Evolutionary conservation across 2,329 filamentous ascomycete genomes (phyloP), one percentile per base, ranked within the genome.

Genomic region (Fusarium nelsonii): DNA sequence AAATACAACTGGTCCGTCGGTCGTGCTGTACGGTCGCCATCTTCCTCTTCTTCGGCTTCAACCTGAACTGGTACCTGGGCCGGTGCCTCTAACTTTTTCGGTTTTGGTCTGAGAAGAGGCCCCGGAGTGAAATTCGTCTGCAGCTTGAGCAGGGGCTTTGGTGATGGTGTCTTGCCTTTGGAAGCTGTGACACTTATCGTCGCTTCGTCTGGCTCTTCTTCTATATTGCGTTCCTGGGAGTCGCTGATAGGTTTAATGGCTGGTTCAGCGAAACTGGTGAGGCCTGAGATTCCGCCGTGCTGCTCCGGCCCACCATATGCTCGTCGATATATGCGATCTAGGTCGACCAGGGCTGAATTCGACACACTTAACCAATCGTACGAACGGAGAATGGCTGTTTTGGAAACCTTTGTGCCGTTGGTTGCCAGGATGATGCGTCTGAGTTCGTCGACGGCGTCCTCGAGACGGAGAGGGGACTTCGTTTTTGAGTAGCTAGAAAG

Each of bases 391-490:
- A 91, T 79, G 50, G 86, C 82, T 6, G 82, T 80, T 61, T 84
- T 84, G 4, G 79, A 78, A 11, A 90, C 77, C n/a, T 82, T 81
- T 10, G 78, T 77, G 3, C 85, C 83, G 23, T 84, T 82, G 60
- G 82, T 84, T 16, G 85, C 82, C 14, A 91, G 81, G 16, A 90
- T 84, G 26, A 88, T 83, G 6, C 88, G 83, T 4, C 88, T 84
- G 37, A 91, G 81, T 74, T 89, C 88, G 74, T 90, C 87, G 48
- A 91, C 86, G 30, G 88, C 87, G 48, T 88, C 84, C 69, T 89
- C 87, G 10, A 90, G 81, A 12, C 84, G 81, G 33, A 80, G 74
- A 12, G 78, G 78, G 36, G 79, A 80, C 18, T 75, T 77, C 2
- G 81, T 83, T 59, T 81, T 81, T 6, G 85, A 83, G 75, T 90